Conservation (phyloP, 257 asterid species). For the Nyctanthes arbortristis region DNA sequence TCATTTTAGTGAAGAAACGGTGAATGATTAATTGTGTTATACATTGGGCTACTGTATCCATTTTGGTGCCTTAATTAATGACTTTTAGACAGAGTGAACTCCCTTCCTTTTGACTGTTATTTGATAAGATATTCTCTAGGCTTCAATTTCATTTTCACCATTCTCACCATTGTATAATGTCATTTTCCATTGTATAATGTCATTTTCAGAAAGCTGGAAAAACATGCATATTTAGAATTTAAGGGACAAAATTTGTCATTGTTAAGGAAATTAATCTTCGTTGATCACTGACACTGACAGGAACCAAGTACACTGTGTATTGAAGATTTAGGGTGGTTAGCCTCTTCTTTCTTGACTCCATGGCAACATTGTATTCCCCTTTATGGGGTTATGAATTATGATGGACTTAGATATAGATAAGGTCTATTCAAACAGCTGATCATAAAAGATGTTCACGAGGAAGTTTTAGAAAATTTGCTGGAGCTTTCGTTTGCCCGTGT, state of each 20-base stretch:
- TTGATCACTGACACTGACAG: conserved; percentile 29
- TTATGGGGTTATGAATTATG: conserved; percentile 80
- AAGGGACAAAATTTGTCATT: no score
- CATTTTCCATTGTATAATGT: no score
- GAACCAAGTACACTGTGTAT: conserved; percentile 69
- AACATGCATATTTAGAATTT: no score
- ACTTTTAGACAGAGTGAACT: not conserved
- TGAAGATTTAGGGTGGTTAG: conserved; percentile 67
- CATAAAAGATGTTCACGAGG: conserved; percentile 61
- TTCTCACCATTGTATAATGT: no score
- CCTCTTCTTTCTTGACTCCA: conserved; percentile 64
- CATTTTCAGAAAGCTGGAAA: no score
- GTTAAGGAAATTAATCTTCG: not conserved
- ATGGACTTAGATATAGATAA: conserved; percentile 61
- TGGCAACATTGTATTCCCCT: conserved; percentile 59
- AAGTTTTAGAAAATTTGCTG: conserved; percentile 68
- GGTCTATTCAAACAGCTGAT: conserved; percentile 66
- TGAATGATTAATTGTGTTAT: no score
- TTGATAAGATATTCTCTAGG: not conserved
- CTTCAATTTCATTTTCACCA: no score
- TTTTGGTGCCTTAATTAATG: no score
- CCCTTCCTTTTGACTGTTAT: not conserved
- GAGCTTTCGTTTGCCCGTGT: conserved; percentile 33
- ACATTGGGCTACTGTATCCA: no score
- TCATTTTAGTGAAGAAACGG: no score